Evolutionary conservation across 768 basidiomycete genomes (phyloP).

Genomic region (Pleurotus salmoneostramineus): DNA sequence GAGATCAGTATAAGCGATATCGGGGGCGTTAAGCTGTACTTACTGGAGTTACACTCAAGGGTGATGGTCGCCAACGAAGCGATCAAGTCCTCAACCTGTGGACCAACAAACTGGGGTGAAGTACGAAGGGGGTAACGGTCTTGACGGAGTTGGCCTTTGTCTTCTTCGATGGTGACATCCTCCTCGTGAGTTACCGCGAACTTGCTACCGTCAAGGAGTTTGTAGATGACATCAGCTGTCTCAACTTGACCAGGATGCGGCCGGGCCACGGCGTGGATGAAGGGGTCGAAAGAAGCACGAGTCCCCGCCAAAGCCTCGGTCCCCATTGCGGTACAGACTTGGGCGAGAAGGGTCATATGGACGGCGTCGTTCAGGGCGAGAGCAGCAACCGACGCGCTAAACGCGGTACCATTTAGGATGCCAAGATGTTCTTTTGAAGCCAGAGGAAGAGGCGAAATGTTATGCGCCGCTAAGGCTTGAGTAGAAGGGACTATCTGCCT

Average conservation of each 20-base stretch:
- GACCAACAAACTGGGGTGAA: constrained; percentile 75
- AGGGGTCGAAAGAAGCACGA: constrained; percentile 59
- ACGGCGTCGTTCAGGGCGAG: constrained; percentile 70
- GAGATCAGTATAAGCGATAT: constrained; percentile 5
- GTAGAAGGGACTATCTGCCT: constrained; percentile 49
- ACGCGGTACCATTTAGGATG: constrained; percentile 73
- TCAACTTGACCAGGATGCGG: constrained; percentile 80
- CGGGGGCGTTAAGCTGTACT: constrained; percentile 17
- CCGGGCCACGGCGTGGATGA: constrained; percentile 70
- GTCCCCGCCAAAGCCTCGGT: constrained; percentile 72
- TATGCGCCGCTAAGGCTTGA: constrained; percentile 46
- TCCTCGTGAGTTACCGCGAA: constrained; percentile 58
- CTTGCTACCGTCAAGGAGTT: constrained; percentile 56
- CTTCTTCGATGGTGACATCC: constrained; percentile 61
- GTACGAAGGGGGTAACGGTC: constrained; percentile 71
- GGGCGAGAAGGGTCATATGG: constrained; percentile 56
- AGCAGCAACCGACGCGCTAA: constrained; percentile 69
- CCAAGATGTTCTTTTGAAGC: constrained; percentile 68
- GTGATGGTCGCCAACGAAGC: constrained; percentile 54
- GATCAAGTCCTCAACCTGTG: constrained; percentile 73
- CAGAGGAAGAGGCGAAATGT: constrained; percentile 55
- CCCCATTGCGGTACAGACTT: constrained; percentile 76
- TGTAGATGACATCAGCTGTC: constrained; percentile 57
- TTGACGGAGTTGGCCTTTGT: constrained; percentile 68
- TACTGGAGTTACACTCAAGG: constrained; percentile 78